Percentiles rank a stretch among this genome's conserved stretches.
These are phyloP conservation scores for Parastagonospora avenae DNA, from an alignment of 2,329 filamentous ascomycete species.

Conservation along the genomic window DNA sequence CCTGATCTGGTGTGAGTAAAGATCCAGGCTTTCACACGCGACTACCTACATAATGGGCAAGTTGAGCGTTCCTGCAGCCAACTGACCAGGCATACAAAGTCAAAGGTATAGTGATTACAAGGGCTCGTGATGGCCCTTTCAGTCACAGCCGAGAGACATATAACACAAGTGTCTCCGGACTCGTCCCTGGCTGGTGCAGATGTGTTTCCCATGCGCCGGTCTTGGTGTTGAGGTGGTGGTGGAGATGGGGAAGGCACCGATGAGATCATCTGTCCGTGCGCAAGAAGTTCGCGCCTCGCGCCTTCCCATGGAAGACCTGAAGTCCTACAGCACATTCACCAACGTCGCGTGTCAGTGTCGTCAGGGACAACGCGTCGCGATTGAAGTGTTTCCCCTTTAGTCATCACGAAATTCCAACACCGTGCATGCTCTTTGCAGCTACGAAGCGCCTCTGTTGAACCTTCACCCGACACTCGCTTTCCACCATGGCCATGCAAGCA, in stretches of 20 bases:
- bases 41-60: slow-evolving; percentile 80
- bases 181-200: slow-evolving; percentile 17
- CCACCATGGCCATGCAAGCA: slow-evolving; percentile 42
- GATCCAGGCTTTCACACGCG: background rate
- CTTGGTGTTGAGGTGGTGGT: slow-evolving; percentile 8
- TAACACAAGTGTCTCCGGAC: slow-evolving; percentile 66
- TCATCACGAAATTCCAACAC: background rate
- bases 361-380: background rate
- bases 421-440: slow-evolving; percentile 33
- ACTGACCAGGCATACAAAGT: slow-evolving; percentile 81
- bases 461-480: slow-evolving; percentile 25
- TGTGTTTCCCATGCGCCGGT: slow-evolving; percentile 34
- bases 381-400: background rate
- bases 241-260: slow-evolving; percentile 3
- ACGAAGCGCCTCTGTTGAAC: slow-evolving; percentile 21
- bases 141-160: slow-evolving; percentile 79
- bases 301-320: no score
- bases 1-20: slow-evolving; percentile 39
- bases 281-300: slow-evolving; percentile 20
- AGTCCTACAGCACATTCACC: slow-evolving; percentile 3
- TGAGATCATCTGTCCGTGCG: slow-evolving; percentile 14
- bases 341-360: slow-evolving; percentile 1
- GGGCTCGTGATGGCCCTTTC: slow-evolving; percentile 74
- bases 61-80: slow-evolving; percentile 76
- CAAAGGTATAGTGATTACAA: slow-evolving; percentile 80